Conservation (phyloP, 345 rosid genomes). For the Dovyalis caffra region DNA sequence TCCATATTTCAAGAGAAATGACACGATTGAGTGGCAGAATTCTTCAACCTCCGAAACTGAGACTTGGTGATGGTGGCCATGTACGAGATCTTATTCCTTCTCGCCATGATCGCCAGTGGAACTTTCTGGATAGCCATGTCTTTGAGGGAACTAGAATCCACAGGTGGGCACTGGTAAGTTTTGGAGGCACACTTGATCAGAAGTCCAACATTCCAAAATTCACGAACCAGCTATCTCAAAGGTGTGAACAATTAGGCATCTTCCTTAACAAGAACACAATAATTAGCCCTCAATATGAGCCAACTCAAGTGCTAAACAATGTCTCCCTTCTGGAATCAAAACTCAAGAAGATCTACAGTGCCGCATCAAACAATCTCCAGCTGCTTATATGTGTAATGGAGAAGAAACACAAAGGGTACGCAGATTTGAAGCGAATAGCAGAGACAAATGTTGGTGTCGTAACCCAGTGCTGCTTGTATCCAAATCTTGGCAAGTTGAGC, state of each 20-base stretch:
- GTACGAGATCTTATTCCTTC: constrained; percentile 54
- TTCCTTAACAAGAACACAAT: constrained; percentile 62
- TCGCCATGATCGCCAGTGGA: constrained; percentile 79
- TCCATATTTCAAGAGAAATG: constrained; percentile 78
- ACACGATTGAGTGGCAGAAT: constrained; percentile 78
- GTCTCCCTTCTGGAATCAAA: constrained; percentile 63
- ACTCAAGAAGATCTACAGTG: constrained; percentile 67
- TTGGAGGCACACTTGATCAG: constrained; percentile 79
- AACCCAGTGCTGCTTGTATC: constrained; percentile 86
- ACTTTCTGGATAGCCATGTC: constrained; percentile 68
- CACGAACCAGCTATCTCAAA: constrained; percentile 73
- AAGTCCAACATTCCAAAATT: constrained; percentile 70
- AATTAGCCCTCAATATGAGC: constrained; percentile 58
- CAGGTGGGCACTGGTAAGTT: constrained; percentile 87
- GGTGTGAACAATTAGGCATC: constrained; percentile 89
- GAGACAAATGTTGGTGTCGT: constrained; percentile 87
- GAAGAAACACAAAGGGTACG: constrained; percentile 91
- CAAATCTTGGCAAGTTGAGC: constrained; percentile 70
- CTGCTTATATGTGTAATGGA: constrained; percentile 88
- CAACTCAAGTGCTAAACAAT: constrained; percentile 73
- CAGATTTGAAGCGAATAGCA: constrained; percentile 83
- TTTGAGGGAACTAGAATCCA: constrained; percentile 67
- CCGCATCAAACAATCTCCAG: constrained; percentile 70
- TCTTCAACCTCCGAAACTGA: constrained; percentile 91
- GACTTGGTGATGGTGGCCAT: constrained; percentile 71